A percentile compares a stretch with the other conserved stretches of the same genome.
phyloP scores from a whole-genome alignment of 176 grass and related monocot genomes.

The Canna indica region DNA sequence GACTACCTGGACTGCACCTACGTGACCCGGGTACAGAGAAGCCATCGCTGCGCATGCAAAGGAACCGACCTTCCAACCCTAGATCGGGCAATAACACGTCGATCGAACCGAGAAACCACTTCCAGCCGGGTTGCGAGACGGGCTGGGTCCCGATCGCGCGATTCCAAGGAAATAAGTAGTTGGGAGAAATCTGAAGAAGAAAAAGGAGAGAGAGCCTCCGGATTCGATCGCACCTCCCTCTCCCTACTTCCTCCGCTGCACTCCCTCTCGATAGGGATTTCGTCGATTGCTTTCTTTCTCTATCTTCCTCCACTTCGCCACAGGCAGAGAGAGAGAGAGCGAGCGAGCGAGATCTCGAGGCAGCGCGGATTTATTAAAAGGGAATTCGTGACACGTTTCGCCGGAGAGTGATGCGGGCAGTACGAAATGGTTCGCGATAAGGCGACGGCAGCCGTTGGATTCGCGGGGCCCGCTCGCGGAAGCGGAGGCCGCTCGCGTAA shows the following conservation, averaged over 20 bases:
- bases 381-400: slow-evolving; percentile 3
- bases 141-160: neutral
- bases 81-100: neutral
- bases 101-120: neutral
- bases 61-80: neutral
- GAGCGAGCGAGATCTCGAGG: slow-evolving; percentile 5
- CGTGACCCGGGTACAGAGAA: slow-evolving; percentile 18
- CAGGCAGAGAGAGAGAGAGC: neutral
- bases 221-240: neutral
- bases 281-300: neutral
- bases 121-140: neutral
- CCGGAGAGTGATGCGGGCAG: neutral
- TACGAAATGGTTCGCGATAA: neutral
- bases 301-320: neutral
- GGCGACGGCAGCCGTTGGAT: slow-evolving; percentile 4
- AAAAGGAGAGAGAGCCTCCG: neutral
- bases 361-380: neutral
- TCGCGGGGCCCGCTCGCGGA: neutral
- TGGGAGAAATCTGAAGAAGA: neutral
- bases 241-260: neutral
- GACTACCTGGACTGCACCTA: slow-evolving; percentile 34
- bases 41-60: slow-evolving; percentile 6
- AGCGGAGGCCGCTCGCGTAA: neutral
- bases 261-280: neutral
- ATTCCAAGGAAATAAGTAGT: neutral